Evolutionary conservation across 345 rosid genomes (phyloP).

Genomic region (Mercurialis annua): DNA sequence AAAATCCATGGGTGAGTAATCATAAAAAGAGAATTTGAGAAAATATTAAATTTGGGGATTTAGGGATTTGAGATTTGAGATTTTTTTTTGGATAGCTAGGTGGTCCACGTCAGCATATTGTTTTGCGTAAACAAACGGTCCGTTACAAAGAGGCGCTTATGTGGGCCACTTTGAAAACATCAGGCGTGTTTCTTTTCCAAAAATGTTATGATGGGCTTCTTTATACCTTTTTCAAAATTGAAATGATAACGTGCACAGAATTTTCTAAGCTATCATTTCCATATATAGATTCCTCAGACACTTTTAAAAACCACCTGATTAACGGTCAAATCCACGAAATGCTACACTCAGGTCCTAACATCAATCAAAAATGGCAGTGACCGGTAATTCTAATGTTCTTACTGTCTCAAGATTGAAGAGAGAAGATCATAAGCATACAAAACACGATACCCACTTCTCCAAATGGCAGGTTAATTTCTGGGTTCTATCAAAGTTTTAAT

Average conservation of each 20-base stretch:
- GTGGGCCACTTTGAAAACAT: too few relatives aligned
- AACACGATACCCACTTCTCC: slow-evolving; percentile 68
- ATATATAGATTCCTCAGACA: not conserved
- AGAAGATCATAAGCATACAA: slow-evolving; percentile 64
- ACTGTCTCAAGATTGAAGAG: slow-evolving; percentile 40
- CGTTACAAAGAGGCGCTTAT: too few relatives aligned
- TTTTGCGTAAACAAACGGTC: too few relatives aligned
- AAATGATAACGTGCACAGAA: not conserved
- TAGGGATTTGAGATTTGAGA: too few relatives aligned
- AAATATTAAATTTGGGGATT: too few relatives aligned
- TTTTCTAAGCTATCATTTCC: not conserved
- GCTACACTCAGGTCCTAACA: not conserved
- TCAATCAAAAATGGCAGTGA: not conserved
- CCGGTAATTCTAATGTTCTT: not conserved
- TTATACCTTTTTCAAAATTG: slow-evolving; percentile 3
- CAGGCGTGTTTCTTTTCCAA: too few relatives aligned
- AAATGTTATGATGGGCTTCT: too few relatives aligned
- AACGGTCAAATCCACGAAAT: not conserved
- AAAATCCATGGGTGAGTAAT: too few relatives aligned
- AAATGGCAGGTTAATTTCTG: slow-evolving; percentile 59
- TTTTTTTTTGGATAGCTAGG: too few relatives aligned
- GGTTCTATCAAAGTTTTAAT: not conserved
- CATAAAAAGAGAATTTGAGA: too few relatives aligned
- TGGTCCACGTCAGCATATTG: too few relatives aligned
- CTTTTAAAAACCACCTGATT: not conserved